Conservation (phyloP, 2,329 filamentous ascomycete species). For the Ophiostoma ips region DNA sequence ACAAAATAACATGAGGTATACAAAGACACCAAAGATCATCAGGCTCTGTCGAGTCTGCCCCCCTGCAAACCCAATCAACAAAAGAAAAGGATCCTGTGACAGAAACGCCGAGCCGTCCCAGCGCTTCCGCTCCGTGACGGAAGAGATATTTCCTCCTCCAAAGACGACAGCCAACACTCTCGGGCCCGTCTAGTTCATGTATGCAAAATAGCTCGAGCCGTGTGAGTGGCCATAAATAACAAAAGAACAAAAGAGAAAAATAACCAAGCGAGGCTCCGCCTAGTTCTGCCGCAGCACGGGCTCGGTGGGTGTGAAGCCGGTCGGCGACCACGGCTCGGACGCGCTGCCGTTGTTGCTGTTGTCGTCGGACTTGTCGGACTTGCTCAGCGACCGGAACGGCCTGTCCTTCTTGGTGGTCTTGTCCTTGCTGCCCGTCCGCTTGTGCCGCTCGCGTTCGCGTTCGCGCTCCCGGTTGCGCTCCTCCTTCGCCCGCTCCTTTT, state of each 20-base stretch:
- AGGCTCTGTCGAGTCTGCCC: background rate
- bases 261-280: background rate
- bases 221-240: too few relatives aligned
- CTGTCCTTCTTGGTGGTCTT: background rate
- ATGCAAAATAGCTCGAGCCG: too few relatives aligned
- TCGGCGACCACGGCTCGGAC: conserved; percentile 10
- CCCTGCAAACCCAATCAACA: background rate
- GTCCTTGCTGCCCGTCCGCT: background rate
- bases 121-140: too few relatives aligned
- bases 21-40: background rate
- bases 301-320: background rate
- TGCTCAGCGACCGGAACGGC: background rate
- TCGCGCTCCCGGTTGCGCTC: background rate
- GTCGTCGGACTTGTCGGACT: conserved; percentile 2
- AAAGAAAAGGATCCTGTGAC: too few relatives aligned
- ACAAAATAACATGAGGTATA: background rate
- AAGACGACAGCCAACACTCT: too few relatives aligned
- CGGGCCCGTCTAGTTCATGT: too few relatives aligned
- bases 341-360: conserved; percentile 6
- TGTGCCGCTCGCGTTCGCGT: conserved; percentile 7
- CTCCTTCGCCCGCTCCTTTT: background rate
- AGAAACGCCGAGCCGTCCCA: too few relatives aligned
- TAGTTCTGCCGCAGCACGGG: background rate
- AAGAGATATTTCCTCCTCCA: too few relatives aligned
- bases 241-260: background rate